Conservation (phyloP, 768 basidiomycete species). For the Rhodotorula kratochvilovae region DNA sequence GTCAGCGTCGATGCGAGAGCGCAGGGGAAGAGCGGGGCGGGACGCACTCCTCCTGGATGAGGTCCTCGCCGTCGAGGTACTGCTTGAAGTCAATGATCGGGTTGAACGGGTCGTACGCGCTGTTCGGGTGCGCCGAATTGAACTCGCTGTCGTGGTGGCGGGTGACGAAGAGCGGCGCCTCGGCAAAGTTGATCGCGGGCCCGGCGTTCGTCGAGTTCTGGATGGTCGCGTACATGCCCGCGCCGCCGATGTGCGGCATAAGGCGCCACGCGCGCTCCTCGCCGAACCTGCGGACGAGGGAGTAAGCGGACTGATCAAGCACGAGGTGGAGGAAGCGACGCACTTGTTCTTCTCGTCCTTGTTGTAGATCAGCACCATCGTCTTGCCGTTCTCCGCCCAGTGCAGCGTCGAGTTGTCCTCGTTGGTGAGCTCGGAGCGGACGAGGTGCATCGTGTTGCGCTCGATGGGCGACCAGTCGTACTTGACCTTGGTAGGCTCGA, state of each 20-base stretch:
- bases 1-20: neutral
- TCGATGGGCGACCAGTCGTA: conserved; percentile 40
- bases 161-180: conserved; percentile 44
- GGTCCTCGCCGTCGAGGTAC: conserved; percentile 46
- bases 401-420: conserved; percentile 42
- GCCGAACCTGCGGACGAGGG: conserved; percentile 29
- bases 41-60: conserved; percentile 47
- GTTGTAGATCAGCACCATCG: conserved; percentile 46
- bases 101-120: conserved; percentile 41
- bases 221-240: conserved; percentile 43
- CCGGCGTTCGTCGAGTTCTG: conserved; percentile 44
- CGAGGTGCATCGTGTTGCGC: conserved; percentile 43
- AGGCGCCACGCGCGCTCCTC: conserved; percentile 46
- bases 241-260: conserved; percentile 37
- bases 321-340: too few relatives aligned
- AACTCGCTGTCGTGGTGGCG: conserved; percentile 45
- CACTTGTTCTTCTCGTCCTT: conserved; percentile 45
- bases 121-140: conserved; percentile 34
- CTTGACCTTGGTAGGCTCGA: conserved; percentile 30
- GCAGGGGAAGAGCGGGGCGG: neutral
- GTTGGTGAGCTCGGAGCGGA: conserved; percentile 25
- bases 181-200: conserved; percentile 41
- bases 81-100: conserved; percentile 46
- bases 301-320: too few relatives aligned
- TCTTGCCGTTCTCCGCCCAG: conserved; percentile 41